Evolutionary conservation across 345 rosid species (phyloP).

Genomic region (Eucalyptus marginata): DNA sequence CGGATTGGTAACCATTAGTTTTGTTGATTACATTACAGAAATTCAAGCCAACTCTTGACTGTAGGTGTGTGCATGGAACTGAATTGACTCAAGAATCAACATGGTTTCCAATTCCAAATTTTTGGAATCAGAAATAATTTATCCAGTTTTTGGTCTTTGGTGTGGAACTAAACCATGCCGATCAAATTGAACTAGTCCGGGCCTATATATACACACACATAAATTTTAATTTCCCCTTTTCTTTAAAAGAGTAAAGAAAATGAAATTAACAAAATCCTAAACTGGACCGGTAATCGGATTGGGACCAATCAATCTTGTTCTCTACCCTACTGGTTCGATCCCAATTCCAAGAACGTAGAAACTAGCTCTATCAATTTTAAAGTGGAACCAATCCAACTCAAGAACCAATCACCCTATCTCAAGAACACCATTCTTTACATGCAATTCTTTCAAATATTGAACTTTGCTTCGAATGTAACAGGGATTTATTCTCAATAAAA

Average conservation of each 20-base stretch:
- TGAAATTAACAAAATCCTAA: rapidly evolving
- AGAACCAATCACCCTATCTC: not conserved
- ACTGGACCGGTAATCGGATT: rapidly evolving
- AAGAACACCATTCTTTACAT: not conserved
- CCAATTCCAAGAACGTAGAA: rapidly evolving
- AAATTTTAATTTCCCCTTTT: too few relatives aligned
- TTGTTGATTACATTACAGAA: rapidly evolving
- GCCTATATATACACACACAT: not conserved
- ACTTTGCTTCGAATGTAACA: not conserved
- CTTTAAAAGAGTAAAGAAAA: not conserved
- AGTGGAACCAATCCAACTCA: not conserved
- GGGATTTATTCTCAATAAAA: not conserved
- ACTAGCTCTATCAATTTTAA: rapidly evolving
- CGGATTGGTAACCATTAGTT: not conserved
- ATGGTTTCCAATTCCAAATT: rapidly evolving
- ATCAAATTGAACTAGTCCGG: rapidly evolving
- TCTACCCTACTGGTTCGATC: rapidly evolving
- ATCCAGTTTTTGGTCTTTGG: rapidly evolving
- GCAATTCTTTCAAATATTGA: not conserved
- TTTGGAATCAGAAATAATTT: not conserved
- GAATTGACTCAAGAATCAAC: rapidly evolving
- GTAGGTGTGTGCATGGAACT: rapidly evolving
- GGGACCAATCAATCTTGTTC: not conserved
- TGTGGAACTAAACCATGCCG: rapidly evolving
- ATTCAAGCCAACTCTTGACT: not conserved